phyloP scores from a whole-genome alignment of 192 early-diverging fungal species.

The Chytriomyces confervae region DNA sequence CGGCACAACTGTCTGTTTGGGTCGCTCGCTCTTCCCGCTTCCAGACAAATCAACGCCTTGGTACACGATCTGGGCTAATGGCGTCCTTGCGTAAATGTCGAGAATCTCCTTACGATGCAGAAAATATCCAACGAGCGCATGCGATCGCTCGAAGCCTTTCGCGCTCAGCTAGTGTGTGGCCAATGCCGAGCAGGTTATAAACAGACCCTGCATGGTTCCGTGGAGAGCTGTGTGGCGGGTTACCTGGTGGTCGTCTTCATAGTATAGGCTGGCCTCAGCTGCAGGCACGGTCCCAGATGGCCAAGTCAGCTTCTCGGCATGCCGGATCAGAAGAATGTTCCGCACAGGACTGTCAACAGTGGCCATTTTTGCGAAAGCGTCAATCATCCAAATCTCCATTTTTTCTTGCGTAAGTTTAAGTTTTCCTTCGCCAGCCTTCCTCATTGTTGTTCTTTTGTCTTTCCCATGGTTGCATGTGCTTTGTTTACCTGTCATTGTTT shows the following conservation, averaged over 20 bases:
- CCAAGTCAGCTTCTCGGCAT: constrained; percentile 62
- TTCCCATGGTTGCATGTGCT: too few relatives aligned
- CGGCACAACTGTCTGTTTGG: constrained; percentile 49
- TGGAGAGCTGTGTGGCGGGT: background rate
- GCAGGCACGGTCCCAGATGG: constrained; percentile 39
- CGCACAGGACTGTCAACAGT: background rate
- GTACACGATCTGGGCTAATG: constrained; percentile 46
- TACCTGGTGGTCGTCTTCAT: constrained; percentile 51
- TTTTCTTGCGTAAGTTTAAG: too few relatives aligned
- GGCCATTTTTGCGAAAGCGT: too few relatives aligned
- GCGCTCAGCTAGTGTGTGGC: constrained; percentile 28
- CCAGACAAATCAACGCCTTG: constrained; percentile 50
- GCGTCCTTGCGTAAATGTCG: constrained; percentile 32
- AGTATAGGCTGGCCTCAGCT: constrained; percentile 34
- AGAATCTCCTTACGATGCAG: constrained; percentile 46
- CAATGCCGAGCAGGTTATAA: too few relatives aligned
- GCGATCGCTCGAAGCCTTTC: constrained; percentile 55
- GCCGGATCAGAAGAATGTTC: constrained; percentile 54
- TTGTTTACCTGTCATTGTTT: too few relatives aligned
- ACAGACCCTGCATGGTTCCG: too few relatives aligned
- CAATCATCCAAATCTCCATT: too few relatives aligned
- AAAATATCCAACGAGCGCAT: constrained; percentile 56
- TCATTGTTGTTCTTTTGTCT: too few relatives aligned
- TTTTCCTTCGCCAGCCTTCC: too few relatives aligned
- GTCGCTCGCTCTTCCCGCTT: constrained; percentile 42